Conservation (phyloP, 78 protist genomes). For the Chrysochromulina parva region DNA sequence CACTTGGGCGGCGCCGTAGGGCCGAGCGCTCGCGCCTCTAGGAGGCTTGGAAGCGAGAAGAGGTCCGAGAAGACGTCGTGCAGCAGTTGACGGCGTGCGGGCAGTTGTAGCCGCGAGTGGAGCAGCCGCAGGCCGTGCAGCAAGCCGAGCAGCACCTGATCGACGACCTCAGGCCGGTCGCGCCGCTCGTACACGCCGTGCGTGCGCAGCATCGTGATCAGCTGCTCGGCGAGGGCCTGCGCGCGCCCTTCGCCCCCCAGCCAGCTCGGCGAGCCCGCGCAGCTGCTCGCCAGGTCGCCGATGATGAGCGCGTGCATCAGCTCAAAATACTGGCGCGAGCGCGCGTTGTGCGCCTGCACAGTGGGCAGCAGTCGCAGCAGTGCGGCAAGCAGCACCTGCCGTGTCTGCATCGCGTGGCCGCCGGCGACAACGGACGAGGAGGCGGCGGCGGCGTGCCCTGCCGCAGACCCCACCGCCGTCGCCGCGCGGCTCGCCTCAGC, state of each 20-base stretch:
- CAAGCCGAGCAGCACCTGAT: not conserved
- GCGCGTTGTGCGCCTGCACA: not conserved
- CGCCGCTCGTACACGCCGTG: not conserved
- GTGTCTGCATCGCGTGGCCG: too few species aligned
- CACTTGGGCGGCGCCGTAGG: conserved; percentile 36
- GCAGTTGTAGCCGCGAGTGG: not conserved
- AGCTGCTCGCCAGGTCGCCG: too few species aligned
- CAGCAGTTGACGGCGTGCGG: not conserved
- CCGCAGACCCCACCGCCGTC: too few species aligned
- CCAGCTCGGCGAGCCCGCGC: too few species aligned
- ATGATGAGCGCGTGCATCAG: not conserved
- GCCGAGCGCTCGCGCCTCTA: not conserved
- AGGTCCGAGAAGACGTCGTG: not conserved
- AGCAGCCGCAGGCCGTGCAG: not conserved
- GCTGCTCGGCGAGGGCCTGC: not conserved
- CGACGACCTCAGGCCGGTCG: not conserved
- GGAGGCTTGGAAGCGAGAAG: not conserved
- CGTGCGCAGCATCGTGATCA: not conserved
- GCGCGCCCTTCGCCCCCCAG: not conserved
- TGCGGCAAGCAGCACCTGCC: not conserved
- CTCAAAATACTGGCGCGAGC: not conserved
- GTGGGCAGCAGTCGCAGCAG: not conserved
- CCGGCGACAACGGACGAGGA: too few species aligned
- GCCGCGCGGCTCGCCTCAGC: too few species aligned
- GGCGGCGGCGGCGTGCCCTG: too few species aligned